A percentile compares a stretch with the other conserved stretches of the same genome.
Evolutionary conservation across 768 basidiomycete genomes (phyloP).

Genomic region (Tylopilus vinaceipallidus): DNA sequence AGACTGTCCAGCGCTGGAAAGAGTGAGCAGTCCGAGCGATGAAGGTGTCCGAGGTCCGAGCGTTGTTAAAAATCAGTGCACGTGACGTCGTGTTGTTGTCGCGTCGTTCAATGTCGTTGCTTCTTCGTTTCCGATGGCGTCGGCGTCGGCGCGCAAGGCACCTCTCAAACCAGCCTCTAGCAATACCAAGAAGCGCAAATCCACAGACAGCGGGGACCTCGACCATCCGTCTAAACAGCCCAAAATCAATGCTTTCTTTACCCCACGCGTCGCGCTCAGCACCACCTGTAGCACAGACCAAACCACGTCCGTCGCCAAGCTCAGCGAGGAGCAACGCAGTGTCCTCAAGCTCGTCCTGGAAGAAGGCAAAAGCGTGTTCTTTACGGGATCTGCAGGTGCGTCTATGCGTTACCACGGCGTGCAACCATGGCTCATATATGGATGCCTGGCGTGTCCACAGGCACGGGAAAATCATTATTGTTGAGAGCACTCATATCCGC

Average conservation of each 20-base stretch:
- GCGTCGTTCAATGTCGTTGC: slow-evolving; percentile 4
- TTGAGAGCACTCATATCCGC: slow-evolving; percentile 55
- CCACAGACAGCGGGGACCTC: not conserved
- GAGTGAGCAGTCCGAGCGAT: too few relatives aligned
- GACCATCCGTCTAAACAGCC: slow-evolving; percentile 15
- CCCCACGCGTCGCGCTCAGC: slow-evolving; percentile 27
- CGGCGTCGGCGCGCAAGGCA: slow-evolving; percentile 7
- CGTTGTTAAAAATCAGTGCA: slow-evolving; percentile 13
- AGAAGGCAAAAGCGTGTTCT: slow-evolving; percentile 59
- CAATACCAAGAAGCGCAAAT: slow-evolving; percentile 27
- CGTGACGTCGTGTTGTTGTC: slow-evolving; percentile 21
- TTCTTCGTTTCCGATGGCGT: not conserved
- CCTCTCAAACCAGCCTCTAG: slow-evolving; percentile 7
- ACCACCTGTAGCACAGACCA: slow-evolving; percentile 30
- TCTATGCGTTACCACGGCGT: not conserved
- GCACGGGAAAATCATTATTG: slow-evolving; percentile 64
- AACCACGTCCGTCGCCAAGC: slow-evolving; percentile 35
- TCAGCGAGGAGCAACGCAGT: slow-evolving; percentile 53
- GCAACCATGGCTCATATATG: too few relatives aligned
- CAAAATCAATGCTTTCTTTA: slow-evolving; percentile 28
- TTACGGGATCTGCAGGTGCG: slow-evolving; percentile 67
- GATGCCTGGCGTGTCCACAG: slow-evolving; percentile 27
- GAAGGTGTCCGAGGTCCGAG: too few relatives aligned
- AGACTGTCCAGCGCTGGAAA: too few relatives aligned
- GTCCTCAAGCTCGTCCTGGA: slow-evolving; percentile 54